Conservation (phyloP, 2,329 filamentous ascomycete genomes). For the Phialophora tarda region DNA sequence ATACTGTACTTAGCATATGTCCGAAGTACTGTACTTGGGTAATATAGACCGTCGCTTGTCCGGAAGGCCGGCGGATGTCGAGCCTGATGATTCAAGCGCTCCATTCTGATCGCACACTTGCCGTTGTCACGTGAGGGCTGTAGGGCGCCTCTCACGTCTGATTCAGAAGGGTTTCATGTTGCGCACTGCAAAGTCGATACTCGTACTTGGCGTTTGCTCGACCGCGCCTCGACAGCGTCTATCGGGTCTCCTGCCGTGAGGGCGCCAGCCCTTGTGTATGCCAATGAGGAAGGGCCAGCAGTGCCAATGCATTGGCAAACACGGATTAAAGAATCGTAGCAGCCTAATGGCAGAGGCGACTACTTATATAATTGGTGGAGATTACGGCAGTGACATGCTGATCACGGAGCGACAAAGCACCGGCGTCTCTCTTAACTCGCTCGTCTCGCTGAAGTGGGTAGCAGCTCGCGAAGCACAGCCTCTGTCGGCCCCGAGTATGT, state of each 20-base stretch:
- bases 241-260: not conserved
- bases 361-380: not conserved
- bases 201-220: not conserved
- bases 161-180: not conserved
- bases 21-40: no score
- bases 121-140: not conserved
- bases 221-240: not conserved
- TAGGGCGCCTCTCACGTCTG: not conserved
- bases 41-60: not conserved
- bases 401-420: not conserved
- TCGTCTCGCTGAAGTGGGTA: not conserved
- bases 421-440: not conserved
- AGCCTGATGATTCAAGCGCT: not conserved
- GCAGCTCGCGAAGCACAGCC: conserved; percentile 23
- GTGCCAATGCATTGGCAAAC: not conserved
- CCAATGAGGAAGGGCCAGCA: not conserved
- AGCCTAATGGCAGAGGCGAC: not conserved
- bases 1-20: no score
- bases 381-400: not conserved
- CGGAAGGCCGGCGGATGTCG: not conserved
- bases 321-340: not conserved
- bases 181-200: not conserved
- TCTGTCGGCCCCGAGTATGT: conserved; percentile 19
- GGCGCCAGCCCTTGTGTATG: not conserved
- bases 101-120: not conserved